Evolutionary conservation across 768 basidiomycete species (phyloP).

Genomic region (Suillus clintonianus): DNA sequence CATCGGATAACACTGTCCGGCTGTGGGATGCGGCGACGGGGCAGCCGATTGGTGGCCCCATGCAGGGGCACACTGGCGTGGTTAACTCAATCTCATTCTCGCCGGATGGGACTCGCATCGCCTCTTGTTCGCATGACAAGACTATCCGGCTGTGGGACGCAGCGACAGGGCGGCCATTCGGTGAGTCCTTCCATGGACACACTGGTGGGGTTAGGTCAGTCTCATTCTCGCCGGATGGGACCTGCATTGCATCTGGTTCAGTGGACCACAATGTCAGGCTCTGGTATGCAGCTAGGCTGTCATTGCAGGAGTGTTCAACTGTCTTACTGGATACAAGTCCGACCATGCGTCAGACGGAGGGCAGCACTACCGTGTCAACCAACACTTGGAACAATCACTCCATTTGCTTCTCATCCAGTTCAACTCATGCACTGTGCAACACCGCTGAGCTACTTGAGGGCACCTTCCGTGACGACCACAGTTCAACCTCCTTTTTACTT

Average conservation of each 20-base stretch:
- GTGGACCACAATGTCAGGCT: neutral
- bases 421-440: neutral
- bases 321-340: too few relatives aligned
- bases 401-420: neutral
- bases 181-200: neutral
- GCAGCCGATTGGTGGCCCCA: neutral
- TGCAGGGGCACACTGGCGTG: neutral
- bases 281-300: neutral
- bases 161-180: neutral
- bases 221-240: neutral
- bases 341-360: too few relatives aligned
- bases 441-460: neutral
- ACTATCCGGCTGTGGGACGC: neutral
- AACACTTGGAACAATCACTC: neutral
- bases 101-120: too few relatives aligned
- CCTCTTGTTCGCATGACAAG: too few relatives aligned
- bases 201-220: neutral
- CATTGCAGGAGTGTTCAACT: conserved; percentile 5
- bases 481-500: neutral
- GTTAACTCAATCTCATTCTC: neutral
- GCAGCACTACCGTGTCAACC: too few relatives aligned
- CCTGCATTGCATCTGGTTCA: neutral
- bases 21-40: neutral
- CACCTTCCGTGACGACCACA: neutral
- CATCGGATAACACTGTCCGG: neutral